Base-by-base conservation (phyloP, 2,329 filamentous ascomycete genomes). In the Emydomyces testavorans region DNA sequence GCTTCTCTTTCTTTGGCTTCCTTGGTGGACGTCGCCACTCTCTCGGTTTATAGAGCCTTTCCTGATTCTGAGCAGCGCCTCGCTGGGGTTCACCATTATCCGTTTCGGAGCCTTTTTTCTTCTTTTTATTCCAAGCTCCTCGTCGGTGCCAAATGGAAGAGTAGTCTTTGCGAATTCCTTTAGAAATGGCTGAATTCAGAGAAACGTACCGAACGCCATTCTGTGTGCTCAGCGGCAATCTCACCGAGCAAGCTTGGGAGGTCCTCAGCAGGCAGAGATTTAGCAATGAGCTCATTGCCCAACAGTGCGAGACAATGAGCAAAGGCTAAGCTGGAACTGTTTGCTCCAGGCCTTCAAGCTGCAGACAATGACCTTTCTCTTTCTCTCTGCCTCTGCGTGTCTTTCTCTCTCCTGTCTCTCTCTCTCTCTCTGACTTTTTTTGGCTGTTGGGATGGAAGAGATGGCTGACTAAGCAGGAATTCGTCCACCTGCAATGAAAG, bases 141-240 rank as follows among this genome's bases (percentile, higher is more conserved):
- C 20, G 4, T 13, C 18, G 18, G 41, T 2, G 13, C 23, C 11
- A 21, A 6, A 35, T 44, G 38, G n/a, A 29, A 23, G 34, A 32
- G 18, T 40, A 39, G 34, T 44, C 51, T 63, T 62, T 68, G 58
- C 79, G 77, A 47, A 86, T 70, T 11, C 83, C 83, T 38, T 75
- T 71, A 54, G 79, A 76, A 58, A 88, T 87, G 36, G 82, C 82
- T 7, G 82, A 83, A 51, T 71, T 76, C 34, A 85, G 72, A 35
- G 79, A 81, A 18, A 75, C 74, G 58, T 68, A 58, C 51, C 73
- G 71, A 34, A 34, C 18, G 20, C 35, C 34, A 31, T 20, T 29
- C n/a, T 28, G 26, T 2, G 16, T 32, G 16, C 23, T 6, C 5
- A 26, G 16, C 15, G 35, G 28, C 7, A 13, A 15, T 29, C 18